A percentile compares a stretch with the other conserved stretches of the same genome.
Evolutionary conservation across 805 yeast species (phyloP).

Genomic region (Torulaspora franciscae): DNA sequence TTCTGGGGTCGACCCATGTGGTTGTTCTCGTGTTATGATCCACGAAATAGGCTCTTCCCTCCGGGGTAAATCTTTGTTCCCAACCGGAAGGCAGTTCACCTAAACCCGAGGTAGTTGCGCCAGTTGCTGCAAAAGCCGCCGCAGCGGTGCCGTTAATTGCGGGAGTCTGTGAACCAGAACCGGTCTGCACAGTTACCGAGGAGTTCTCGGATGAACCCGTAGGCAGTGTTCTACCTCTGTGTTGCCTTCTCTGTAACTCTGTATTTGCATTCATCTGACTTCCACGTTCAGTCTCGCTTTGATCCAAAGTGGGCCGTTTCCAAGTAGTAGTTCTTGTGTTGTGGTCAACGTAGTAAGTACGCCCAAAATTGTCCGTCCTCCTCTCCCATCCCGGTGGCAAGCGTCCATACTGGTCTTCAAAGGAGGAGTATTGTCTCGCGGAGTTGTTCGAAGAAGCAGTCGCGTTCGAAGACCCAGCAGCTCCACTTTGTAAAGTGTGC

Average conservation of each 20-base stretch:
- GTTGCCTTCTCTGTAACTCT: slow-evolving; percentile 86
- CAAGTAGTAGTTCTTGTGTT: slow-evolving; percentile 98
- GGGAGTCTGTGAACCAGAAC: slow-evolving; percentile 43
- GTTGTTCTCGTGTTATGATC: slow-evolving; percentile 99
- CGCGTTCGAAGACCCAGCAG: slow-evolving; percentile 18
- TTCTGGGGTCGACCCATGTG: slow-evolving; percentile 99
- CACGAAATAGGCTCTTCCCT: slow-evolving; percentile 96
- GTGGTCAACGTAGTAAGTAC: slow-evolving; percentile 97
- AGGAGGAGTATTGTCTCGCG: slow-evolving; percentile 74
- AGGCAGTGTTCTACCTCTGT: slow-evolving; percentile 85
- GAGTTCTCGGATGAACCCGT: slow-evolving; percentile 41
- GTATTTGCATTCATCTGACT: slow-evolving; percentile 61
- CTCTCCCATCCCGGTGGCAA: slow-evolving; percentile 99
- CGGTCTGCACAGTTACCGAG: slow-evolving; percentile 41
- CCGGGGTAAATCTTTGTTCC: slow-evolving; percentile 98
- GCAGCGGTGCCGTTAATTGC: slow-evolving; percentile 51
- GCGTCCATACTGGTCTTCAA: slow-evolving; percentile 95
- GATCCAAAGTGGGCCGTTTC: slow-evolving; percentile 89
- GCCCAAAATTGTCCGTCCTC: slow-evolving; percentile 93
- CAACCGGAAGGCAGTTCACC: slow-evolving; percentile 98
- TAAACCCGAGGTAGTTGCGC: slow-evolving; percentile 90
- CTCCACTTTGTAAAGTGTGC: slow-evolving; percentile 29
- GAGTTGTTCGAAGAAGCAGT: slow-evolving; percentile 15
- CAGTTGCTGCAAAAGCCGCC: slow-evolving; percentile 59
- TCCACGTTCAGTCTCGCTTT: slow-evolving; percentile 61